Conservation (phyloP, 169 alveolate genomes). For the Besnoitia besnoiti region DNA sequence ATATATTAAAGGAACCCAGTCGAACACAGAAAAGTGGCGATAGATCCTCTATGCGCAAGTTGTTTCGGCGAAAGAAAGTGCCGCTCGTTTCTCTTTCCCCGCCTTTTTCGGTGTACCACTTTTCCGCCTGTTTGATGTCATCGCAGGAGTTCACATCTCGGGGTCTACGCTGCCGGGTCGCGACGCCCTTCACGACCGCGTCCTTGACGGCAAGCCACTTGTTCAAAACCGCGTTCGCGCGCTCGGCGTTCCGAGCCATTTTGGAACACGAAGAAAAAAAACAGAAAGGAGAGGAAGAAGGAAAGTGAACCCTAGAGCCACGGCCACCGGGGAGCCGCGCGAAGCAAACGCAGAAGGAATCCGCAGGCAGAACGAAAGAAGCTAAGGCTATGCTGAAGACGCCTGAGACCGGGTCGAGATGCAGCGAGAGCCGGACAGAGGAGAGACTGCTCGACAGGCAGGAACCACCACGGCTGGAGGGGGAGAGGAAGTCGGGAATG, state of each 20-base stretch:
- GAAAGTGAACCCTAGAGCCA: background rate
- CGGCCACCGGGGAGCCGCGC: background rate
- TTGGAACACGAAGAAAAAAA: background rate
- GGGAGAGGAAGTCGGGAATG: background rate
- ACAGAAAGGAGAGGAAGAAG: background rate
- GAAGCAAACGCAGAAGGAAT: background rate
- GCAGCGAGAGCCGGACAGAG: too few species aligned
- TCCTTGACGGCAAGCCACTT: slow-evolving; percentile 76
- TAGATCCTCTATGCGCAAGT: background rate
- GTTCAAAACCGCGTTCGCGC: slow-evolving; percentile 77
- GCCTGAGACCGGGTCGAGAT: too few species aligned
- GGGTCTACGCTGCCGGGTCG: slow-evolving; percentile 68
- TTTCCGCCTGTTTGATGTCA: slow-evolving; percentile 69
- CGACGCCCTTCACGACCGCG: slow-evolving; percentile 68
- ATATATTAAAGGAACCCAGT: background rate
- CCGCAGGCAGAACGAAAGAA: background rate
- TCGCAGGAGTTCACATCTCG: slow-evolving; percentile 63
- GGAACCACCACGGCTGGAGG: too few species aligned
- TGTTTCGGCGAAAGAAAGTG: background rate
- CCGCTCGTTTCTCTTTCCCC: background rate
- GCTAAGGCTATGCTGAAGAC: background rate
- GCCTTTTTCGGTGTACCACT: slow-evolving; percentile 70
- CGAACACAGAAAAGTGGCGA: background rate
- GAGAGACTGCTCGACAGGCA: too few species aligned
- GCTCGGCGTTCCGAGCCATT: slow-evolving; percentile 80